Evolutionary conservation across 768 basidiomycete species (phyloP).

Genomic region (Rhizopogon vulgaris): DNA sequence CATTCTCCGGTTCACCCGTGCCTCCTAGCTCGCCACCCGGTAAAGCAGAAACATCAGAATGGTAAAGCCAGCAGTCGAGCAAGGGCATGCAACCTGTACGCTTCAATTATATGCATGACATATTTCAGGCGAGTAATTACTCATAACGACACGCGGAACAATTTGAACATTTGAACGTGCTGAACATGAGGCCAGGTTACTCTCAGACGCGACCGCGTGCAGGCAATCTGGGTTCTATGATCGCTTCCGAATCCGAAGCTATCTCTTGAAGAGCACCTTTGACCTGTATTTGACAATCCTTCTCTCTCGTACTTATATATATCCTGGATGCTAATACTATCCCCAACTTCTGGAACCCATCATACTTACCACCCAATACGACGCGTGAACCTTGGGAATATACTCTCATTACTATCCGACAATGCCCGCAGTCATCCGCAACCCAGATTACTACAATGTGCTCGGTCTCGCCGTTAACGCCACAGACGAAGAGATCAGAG

Average conservation of each 20-base stretch:
- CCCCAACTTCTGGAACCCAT: conserved; percentile 6
- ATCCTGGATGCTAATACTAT: conserved; percentile 5
- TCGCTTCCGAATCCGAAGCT: conserved; percentile 18
- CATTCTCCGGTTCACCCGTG: too few relatives aligned
- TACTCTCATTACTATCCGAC: conserved; percentile 11
- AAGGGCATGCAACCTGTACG: too few relatives aligned
- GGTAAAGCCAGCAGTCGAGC: too few relatives aligned
- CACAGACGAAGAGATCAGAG: conserved; percentile 46
- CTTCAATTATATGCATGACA: neutral
- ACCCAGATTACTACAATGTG: conserved; percentile 30
- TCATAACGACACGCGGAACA: conserved; percentile 18
- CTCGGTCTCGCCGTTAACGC: conserved; percentile 41
- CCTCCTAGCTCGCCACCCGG: too few relatives aligned
- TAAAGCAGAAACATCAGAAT: too few relatives aligned
- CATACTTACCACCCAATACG: conserved; percentile 8
- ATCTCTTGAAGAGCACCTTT: conserved; percentile 11
- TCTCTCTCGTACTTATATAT: conserved; percentile 23
- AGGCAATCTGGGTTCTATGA: conserved; percentile 13
- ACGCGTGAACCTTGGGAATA: conserved; percentile 2
- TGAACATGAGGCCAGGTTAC: conserved; percentile 21
- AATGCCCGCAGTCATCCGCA: conserved; percentile 19
- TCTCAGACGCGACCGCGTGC: conserved; percentile 12
- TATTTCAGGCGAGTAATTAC: conserved; percentile 21
- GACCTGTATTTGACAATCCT: conserved; percentile 19
- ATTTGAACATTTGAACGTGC: conserved; percentile 18